phyloP scores from a whole-genome alignment of 805 yeast species.

The Candida ficus region DNA sequence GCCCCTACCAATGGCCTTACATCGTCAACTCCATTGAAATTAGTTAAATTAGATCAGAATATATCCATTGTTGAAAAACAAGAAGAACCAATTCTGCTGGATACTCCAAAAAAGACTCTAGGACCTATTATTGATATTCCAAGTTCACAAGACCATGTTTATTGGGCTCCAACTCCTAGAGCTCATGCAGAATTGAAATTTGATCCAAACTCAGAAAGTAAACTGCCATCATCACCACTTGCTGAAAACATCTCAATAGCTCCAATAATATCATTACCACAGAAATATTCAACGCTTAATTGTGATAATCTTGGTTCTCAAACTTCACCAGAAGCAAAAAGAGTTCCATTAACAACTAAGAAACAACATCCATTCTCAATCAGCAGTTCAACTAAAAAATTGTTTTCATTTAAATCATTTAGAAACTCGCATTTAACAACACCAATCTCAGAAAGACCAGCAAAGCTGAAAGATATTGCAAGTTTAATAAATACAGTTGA shows the following conservation, averaged over 20 bases:
- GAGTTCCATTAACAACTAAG: conserved; percentile 2
- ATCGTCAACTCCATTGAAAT: conserved; percentile 10
- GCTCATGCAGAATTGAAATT: conserved; percentile 3
- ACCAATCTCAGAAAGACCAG: conserved; percentile 1
- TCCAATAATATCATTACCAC: conserved; percentile 14
- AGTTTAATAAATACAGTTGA: conserved; percentile 15
- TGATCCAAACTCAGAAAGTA: conserved; percentile 1
- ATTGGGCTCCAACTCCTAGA: conserved; percentile 25
- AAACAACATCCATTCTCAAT: conserved; percentile 15
- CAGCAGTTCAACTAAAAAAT: conserved; percentile 1
- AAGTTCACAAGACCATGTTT: conserved; percentile 25
- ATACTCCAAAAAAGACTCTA: neutral
- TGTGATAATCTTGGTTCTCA: conserved; percentile 19
- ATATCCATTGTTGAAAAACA: neutral
- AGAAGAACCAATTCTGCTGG: neutral
- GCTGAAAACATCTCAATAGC: conserved; percentile 14
- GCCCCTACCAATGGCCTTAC: conserved; percentile 9
- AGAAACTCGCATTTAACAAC: conserved; percentile 10
- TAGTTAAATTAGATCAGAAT: conserved; percentile 4
- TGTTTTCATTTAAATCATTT: conserved; percentile 1
- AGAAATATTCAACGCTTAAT: conserved; percentile 16
- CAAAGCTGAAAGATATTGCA: conserved; percentile 14
- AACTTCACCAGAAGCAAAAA: conserved; percentile 13
- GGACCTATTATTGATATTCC: conserved; percentile 6
- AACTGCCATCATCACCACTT: conserved; percentile 22